Evolutionary conservation across 441 rosid species (phyloP).

Genomic region (Eruca vesicaria): DNA sequence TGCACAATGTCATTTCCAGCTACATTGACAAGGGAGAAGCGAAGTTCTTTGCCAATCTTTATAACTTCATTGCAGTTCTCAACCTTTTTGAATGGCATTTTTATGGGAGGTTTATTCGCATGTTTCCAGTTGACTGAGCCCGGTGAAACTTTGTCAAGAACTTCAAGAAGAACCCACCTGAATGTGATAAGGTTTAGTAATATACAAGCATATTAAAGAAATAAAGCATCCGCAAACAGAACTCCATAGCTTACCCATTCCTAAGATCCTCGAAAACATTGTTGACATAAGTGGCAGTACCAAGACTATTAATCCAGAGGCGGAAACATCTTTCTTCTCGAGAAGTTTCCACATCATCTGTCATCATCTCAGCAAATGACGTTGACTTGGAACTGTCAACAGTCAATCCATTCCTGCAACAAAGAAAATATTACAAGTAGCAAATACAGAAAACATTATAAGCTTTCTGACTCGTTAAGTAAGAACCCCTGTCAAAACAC

Average conservation of each 20-base stretch:
- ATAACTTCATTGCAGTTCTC: constrained; percentile 94
- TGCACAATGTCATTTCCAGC: constrained; percentile 98
- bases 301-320: constrained; percentile 98
- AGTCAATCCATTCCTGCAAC: constrained; percentile 88
- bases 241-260: constrained; percentile 67
- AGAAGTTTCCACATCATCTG: constrained; percentile 90
- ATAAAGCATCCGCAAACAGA: background rate
- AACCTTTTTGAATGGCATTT: constrained; percentile 94
- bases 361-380: constrained; percentile 95
- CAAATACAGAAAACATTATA: background rate
- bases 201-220: constrained; percentile 12
- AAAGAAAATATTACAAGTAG: constrained; percentile 16
- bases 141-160: constrained; percentile 79
- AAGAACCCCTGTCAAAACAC: background rate
- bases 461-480: constrained; percentile 6
- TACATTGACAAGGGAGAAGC: constrained; percentile 90
- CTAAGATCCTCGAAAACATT: constrained; percentile 94
- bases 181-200: constrained; percentile 16
- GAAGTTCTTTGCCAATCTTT: constrained; percentile 68
- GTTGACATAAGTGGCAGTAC: constrained; percentile 73
- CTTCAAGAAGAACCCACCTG: constrained; percentile 95
- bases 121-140: constrained; percentile 90
- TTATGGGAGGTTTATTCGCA: constrained; percentile 88
- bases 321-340: constrained; percentile 99
- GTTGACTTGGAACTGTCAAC: constrained; percentile 56